Conservation (phyloP, 352 stramenopile species). For the Pythium guiyangense region DNA sequence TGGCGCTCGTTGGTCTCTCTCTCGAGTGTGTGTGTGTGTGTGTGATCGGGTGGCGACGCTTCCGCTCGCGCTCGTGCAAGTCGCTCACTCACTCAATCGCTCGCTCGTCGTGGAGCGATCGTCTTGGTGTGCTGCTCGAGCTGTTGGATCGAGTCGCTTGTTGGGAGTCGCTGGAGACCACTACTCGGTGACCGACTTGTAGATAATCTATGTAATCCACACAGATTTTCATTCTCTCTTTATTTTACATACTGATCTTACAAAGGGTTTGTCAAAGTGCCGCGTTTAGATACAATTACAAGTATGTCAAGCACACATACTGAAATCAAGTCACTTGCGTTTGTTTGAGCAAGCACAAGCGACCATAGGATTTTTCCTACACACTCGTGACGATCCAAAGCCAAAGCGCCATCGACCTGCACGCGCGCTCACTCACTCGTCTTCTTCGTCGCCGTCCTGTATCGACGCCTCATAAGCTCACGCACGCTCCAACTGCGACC, state of each 20-base stretch:
- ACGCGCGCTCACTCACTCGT: not conserved
- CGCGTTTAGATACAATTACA: not conserved
- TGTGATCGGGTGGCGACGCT: not conserved
- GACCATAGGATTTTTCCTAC: conserved; percentile 15
- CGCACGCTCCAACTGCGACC: not conserved
- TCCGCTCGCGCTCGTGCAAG: not conserved
- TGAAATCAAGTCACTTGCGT: not conserved
- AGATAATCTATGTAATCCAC: no score
- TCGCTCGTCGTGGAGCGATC: no score
- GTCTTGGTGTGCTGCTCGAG: not conserved
- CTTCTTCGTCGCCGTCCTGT: not conserved
- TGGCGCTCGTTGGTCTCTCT: no score
- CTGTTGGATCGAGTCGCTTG: not conserved
- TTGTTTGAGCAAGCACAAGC: not conserved
- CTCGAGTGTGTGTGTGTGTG: no score
- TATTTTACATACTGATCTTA: not conserved
- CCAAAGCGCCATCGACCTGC: not conserved
- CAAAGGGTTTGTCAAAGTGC: not conserved
- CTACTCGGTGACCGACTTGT: no score
- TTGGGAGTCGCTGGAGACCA: no score
- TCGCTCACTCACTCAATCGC: not conserved
- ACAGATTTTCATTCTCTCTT: no score
- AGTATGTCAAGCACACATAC: not conserved
- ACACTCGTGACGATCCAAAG: not conserved
- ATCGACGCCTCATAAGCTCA: not conserved